phyloP scores from a whole-genome alignment of 2,329 filamentous ascomycete genomes.

The Fusarium solani-melongenae region DNA sequence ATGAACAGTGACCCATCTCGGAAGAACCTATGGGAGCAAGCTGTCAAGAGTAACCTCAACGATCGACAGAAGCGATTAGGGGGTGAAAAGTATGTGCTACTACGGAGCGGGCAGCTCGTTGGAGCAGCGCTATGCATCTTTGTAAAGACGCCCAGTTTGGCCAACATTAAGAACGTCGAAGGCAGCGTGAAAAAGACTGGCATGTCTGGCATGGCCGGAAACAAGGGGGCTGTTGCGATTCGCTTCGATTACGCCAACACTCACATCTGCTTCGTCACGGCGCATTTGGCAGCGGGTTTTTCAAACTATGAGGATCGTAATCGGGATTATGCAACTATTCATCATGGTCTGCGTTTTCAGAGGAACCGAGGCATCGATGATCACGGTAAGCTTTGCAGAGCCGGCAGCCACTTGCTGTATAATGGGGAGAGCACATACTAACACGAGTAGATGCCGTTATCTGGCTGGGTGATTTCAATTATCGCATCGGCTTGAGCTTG shows the following conservation, averaged over 20 bases:
- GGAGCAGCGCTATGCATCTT: conserved; percentile 94
- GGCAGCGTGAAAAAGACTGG: conserved; percentile 94
- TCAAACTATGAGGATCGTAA: conserved; percentile 97
- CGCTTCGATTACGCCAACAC: conserved; percentile 95
- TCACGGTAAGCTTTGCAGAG: conserved; percentile 68
- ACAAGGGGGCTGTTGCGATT: conserved; percentile 97
- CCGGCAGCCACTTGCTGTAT: not conserved
- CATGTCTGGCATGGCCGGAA: conserved; percentile 96
- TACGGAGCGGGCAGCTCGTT: conserved; percentile 93
- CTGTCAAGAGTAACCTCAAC: conserved; percentile 83
- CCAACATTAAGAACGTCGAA: conserved; percentile 94
- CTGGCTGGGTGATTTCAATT: conserved; percentile 99
- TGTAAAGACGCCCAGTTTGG: conserved; percentile 80
- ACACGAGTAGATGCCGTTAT: conserved; percentile 73
- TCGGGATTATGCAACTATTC: conserved; percentile 90
- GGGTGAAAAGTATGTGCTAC: conserved; percentile 84
- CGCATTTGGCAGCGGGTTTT: conserved; percentile 95
- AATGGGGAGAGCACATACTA: conserved; percentile 32
- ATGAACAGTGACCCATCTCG: conserved; percentile 96
- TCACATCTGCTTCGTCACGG: conserved; percentile 93
- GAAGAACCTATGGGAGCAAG: conserved; percentile 86
- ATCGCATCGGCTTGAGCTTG: conserved; percentile 87
- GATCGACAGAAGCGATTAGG: conserved; percentile 71
- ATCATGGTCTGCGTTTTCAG: conserved; percentile 88
- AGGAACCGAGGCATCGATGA: conserved; percentile 91